phyloP scores from a whole-genome alignment of 140 eudicot species.

The Anethum foeniculum region DNA sequence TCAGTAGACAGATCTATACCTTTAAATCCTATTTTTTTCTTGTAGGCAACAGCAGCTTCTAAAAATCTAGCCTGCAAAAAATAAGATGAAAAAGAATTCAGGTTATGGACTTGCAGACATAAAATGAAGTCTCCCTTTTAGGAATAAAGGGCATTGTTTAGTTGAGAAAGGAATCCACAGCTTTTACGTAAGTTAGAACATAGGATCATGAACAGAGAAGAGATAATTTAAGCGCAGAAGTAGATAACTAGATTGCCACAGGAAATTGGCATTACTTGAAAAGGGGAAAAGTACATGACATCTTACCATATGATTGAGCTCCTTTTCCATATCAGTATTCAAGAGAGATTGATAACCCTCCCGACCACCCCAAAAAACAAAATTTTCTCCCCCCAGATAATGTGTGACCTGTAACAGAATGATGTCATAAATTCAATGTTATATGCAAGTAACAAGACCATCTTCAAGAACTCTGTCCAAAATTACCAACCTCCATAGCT shows the following conservation, averaged over 20 bases:
- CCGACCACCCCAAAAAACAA: slow-evolving; percentile 99
- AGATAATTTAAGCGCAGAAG: background rate
- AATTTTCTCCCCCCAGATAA: slow-evolving; percentile 96
- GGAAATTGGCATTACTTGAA: background rate
- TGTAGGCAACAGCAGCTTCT: slow-evolving; percentile 88
- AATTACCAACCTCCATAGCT: slow-evolving; percentile 73
- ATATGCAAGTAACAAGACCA: background rate
- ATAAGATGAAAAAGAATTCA: background rate
- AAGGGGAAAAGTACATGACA: background rate
- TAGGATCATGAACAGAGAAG: background rate
- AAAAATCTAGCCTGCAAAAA: slow-evolving; percentile 72
- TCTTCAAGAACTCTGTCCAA: background rate
- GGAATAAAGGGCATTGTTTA: background rate
- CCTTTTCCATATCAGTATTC: slow-evolving; percentile 97
- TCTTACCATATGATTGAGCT: slow-evolving; percentile 85
- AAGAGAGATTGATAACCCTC: slow-evolving; percentile 95
- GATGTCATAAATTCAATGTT: background rate
- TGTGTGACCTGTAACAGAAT: slow-evolving; percentile 66
- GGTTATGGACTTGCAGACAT: background rate
- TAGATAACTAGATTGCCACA: no score
- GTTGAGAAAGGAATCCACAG: background rate
- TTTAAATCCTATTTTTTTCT: slow-evolving; percentile 94
- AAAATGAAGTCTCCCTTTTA: background rate
- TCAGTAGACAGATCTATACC: slow-evolving; percentile 36
- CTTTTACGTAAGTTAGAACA: background rate